Conservation (phyloP, 1,139 yeast species). For the Hemisphaericaspora xylanilytica region DNA sequence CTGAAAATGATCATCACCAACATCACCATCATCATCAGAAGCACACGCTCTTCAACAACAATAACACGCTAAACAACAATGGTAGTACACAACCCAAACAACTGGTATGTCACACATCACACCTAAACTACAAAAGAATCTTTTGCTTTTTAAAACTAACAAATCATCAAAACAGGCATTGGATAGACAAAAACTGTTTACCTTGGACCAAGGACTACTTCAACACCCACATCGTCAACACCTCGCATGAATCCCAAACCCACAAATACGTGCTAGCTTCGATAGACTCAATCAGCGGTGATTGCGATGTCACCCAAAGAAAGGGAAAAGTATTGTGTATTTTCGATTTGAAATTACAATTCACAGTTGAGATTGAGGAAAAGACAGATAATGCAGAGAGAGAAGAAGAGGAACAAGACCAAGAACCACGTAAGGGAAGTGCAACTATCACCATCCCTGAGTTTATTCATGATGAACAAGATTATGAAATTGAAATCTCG, state of each 20-base stretch:
- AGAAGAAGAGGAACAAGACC: conserved; percentile 21
- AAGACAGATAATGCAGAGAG: too few species aligned
- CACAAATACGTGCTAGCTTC: conserved; percentile 35
- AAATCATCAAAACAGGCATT: too few species aligned
- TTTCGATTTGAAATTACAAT: conserved; percentile 58
- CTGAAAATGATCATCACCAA: neutral
- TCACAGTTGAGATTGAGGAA: conserved; percentile 39
- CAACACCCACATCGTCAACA: conserved; percentile 38
- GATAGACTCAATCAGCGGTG: conserved; percentile 57
- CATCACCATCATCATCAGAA: too few species aligned
- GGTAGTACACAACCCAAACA: conserved; percentile 82
- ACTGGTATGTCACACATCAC: conserved; percentile 73
- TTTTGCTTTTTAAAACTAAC: too few species aligned
- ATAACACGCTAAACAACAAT: conserved; percentile 34
- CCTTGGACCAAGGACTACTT: conserved; percentile 72
- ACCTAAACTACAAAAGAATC: too few species aligned
- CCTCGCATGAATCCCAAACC: conserved; percentile 33
- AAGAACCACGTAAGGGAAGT: conserved; percentile 15
- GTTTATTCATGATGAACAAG: conserved; percentile 67
- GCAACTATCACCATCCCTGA: conserved; percentile 56
- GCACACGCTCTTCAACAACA: too few species aligned
- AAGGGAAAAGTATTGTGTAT: conserved; percentile 77
- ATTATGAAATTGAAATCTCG: conserved; percentile 53
- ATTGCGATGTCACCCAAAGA: conserved; percentile 78
- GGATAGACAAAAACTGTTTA: conserved; percentile 78